These are phyloP conservation scores for Orbilia ellipsospora DNA, from an alignment of 2,329 filamentous ascomycete species.

Conservation along the genomic window DNA sequence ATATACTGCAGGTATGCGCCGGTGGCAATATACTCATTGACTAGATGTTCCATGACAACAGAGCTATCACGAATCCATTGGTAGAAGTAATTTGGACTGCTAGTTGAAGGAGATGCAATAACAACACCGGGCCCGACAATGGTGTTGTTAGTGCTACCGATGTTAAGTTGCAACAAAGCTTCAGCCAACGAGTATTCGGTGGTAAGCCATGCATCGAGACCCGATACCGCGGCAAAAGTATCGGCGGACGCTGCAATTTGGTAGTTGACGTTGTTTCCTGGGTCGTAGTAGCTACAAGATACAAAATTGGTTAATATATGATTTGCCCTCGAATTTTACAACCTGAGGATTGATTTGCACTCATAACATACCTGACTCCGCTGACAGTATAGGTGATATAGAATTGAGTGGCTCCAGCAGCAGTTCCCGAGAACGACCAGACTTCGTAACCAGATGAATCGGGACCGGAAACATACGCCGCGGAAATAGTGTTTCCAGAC, in stretches of 20 bases:
- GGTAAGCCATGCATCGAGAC: constrained; percentile 41
- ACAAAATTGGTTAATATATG: background rate
- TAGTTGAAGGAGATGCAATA: constrained; percentile 63
- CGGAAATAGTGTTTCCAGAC: constrained; percentile 25
- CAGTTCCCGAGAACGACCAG: constrained; percentile 36
- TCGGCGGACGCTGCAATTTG: constrained; percentile 18
- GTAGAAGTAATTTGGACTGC: constrained; percentile 64
- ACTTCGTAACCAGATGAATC: constrained; percentile 45
- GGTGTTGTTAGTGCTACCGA: constrained; percentile 46
- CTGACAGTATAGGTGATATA: constrained; percentile 43
- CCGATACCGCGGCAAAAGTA: constrained; percentile 14
- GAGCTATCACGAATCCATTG: constrained; percentile 65
- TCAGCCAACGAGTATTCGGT: constrained; percentile 37
- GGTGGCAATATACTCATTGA: constrained; percentile 62
- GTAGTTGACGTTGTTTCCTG: constrained; percentile 43
- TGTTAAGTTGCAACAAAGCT: constrained; percentile 19
- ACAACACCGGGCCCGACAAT: constrained; percentile 61
- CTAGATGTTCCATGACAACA: constrained; percentile 63
- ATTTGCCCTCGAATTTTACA: background rate
- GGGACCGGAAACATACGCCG: constrained; percentile 31
- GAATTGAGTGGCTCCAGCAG: constrained; percentile 40
- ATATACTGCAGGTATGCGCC: constrained; percentile 47
- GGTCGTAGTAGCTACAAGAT: constrained; percentile 39
- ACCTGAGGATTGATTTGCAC: background rate
- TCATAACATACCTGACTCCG: constrained; percentile 12